phyloP scores from a whole-genome alignment of 495 filamentous ascomycete species.

The Podospora sp. region DNA sequence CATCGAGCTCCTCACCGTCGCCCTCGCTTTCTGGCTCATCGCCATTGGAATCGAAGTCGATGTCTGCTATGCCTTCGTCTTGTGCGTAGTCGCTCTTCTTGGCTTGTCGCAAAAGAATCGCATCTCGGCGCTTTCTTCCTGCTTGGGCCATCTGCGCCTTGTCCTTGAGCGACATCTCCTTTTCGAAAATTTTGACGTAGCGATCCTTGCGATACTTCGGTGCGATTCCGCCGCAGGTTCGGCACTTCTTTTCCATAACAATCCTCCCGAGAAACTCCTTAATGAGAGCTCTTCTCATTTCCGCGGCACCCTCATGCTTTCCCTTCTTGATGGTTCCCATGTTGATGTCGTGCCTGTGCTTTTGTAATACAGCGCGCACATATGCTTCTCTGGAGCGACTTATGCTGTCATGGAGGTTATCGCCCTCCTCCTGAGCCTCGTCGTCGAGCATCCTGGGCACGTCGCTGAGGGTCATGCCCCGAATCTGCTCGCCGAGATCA shows the following conservation, averaged over 20 bases:
- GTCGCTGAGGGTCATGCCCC: slow-evolving; percentile 25
- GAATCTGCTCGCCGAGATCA: slow-evolving; percentile 38
- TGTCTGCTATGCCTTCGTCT: slow-evolving; percentile 75
- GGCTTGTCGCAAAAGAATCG: slow-evolving; percentile 43
- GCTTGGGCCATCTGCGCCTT: slow-evolving; percentile 70
- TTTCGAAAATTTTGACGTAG: slow-evolving; percentile 90
- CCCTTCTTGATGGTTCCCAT: slow-evolving; percentile 57
- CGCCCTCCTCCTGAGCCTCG: slow-evolving; percentile 37
- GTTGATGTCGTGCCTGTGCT: slow-evolving; percentile 51
- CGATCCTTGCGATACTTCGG: slow-evolving; percentile 83
- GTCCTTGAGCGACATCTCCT: slow-evolving; percentile 69
- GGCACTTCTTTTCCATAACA: slow-evolving; percentile 64
- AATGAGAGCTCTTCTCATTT: slow-evolving; percentile 71
- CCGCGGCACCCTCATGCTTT: slow-evolving; percentile 80
- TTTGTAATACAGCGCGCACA: slow-evolving; percentile 66
- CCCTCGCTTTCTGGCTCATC: slow-evolving; percentile 50
- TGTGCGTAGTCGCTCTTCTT: slow-evolving; percentile 40
- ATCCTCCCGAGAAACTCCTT: slow-evolving; percentile 80
- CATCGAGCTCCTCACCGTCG: slow-evolving; percentile 54
- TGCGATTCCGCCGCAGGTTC: slow-evolving; percentile 71
- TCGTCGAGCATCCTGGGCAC: slow-evolving; percentile 29
- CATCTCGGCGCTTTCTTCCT: slow-evolving; percentile 68
- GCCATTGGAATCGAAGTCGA: slow-evolving; percentile 54
- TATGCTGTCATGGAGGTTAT: slow-evolving; percentile 42
- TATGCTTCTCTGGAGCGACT: slow-evolving; percentile 68